Base-by-base conservation (phyloP, 106 monocot genomes). In the Acorus gramineus region DNA sequence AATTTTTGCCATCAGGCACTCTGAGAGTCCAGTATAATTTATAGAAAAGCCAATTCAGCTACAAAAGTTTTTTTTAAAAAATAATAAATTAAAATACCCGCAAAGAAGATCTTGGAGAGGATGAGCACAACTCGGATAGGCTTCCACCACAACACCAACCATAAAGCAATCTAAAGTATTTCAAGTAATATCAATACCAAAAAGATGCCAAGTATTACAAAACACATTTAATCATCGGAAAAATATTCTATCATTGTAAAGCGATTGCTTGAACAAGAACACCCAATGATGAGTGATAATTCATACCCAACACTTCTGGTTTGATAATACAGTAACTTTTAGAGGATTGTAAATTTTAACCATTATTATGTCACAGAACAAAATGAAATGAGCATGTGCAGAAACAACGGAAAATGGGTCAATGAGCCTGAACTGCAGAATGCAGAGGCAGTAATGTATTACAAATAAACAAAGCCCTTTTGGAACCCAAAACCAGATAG, bases 71-170 rank as follows among this genome's bases (percentile, higher is more conserved):
- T 4, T 49, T 63, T 63, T 48, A 47, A 3, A 42, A 45, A 4
- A 46, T 5, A 3, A 13, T 46, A 46, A 13, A 11, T 10, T 10
- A 65, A 59, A 73, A 50, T 8, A 86, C 93, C 89, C 66, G 93
- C 93, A 79, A 89, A 79, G 72, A 93, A 93, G 49, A 93, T 44
- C 74, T 93, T 93, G 61, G 89, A 89, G 50, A 85, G 58, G 43
- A 81, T 54, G 44, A 83, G 13, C 11, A 85, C 14, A 50, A 71
- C 60, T 64, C 55, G 78, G 56, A 89, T 68, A 6, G 89, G 93
- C 51, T 79, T 84, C 93, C 82, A 89, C 93, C 93, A 93, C 13
- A 89, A 66, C 60, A 89, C 50, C 65, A 86, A 66, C 93, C 93
- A 93, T 13, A 93, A 53, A 64, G 76, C 69, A 57, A 93, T 63